These are phyloP conservation scores for Trichoderma sp. DNA, from an alignment of 2,329 filamentous ascomycete genomes.

Conservation along the genomic window DNA sequence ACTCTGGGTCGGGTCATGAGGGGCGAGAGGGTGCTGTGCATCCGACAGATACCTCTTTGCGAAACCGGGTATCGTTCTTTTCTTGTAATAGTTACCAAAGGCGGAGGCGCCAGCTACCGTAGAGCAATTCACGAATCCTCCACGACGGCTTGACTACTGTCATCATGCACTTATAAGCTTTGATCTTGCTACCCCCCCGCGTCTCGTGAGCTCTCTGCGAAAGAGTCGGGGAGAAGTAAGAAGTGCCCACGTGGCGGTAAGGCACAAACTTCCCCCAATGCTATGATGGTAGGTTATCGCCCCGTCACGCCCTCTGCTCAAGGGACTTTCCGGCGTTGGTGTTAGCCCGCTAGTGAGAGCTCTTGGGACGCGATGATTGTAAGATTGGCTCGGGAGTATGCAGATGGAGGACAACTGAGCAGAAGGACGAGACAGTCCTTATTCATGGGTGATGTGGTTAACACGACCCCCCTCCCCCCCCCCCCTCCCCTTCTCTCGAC, in stretches of 20 bases:
- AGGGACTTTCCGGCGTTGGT: conserved; percentile 5
- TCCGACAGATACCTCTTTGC: conserved; percentile 5
- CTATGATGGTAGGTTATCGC: conserved; percentile 11
- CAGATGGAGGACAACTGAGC: conserved; percentile 13
- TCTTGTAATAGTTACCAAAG: conserved; percentile 4
- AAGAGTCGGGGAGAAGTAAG: conserved; percentile 4
- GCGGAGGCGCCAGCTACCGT: conserved; percentile 7
- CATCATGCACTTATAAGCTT: conserved; percentile 15
- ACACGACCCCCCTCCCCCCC: not conserved
- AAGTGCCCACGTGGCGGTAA: conserved; percentile 8
- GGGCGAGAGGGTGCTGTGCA: conserved; percentile 14
- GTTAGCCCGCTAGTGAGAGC: not conserved
- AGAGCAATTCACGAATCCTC: conserved; percentile 13
- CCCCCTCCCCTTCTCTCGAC: too few species aligned
- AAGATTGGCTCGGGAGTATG: conserved; percentile 15
- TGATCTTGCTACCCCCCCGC: not conserved
- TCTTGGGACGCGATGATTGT: not conserved
- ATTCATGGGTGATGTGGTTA: conserved; percentile 2
- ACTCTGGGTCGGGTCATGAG: conserved; percentile 54
- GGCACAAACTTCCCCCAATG: conserved; percentile 16
- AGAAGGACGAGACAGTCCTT: not conserved
- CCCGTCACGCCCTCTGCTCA: conserved; percentile 7
- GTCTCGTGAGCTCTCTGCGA: conserved; percentile 8
- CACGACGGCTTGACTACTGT: conserved; percentile 10
- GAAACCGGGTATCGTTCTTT: not conserved